phyloP scores from a whole-genome alignment of 495 filamentous ascomycete genomes.

The Cercophora sp. region DNA sequence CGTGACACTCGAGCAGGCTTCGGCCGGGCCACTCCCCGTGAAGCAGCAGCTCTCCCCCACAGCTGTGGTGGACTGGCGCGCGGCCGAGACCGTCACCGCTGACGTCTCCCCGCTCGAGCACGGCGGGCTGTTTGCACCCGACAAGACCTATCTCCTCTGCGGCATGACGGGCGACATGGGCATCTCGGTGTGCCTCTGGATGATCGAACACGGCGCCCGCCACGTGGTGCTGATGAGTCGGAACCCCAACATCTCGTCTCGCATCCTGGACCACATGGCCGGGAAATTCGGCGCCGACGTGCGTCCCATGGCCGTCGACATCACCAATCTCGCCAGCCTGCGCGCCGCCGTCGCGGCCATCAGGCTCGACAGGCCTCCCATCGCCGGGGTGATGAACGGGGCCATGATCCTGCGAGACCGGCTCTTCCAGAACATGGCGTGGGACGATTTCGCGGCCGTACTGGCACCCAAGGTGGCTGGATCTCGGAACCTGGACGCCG shows the following conservation, averaged over 20 bases:
- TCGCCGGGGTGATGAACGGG: constrained; percentile 15
- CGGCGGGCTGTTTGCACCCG: not conserved
- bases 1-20: constrained; percentile 1
- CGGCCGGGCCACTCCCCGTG: not conserved
- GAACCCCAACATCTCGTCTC: constrained; percentile 39
- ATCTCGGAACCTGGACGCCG: constrained; percentile 26
- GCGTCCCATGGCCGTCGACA: not conserved
- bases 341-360: not conserved
- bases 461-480: constrained; percentile 32
- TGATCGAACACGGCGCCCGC: constrained; percentile 46
- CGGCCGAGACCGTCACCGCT: not conserved
- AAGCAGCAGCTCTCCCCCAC: not conserved
- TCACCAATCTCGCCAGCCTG: not conserved
- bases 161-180: constrained; percentile 50
- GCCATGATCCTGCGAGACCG: constrained; percentile 19
- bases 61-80: not conserved
- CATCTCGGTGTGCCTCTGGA: constrained; percentile 49
- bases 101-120: not conserved
- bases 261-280: constrained; percentile 35
- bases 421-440: constrained; percentile 5
- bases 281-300: constrained; percentile 7
- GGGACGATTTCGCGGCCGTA: not conserved
- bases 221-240: constrained; percentile 48
- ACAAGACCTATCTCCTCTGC: constrained; percentile 50
- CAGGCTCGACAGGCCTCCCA: constrained; percentile 9